These are phyloP conservation scores for Coemansia sp. DNA, from an alignment of 192 early-diverging fungal species.

Conservation along the genomic window DNA sequence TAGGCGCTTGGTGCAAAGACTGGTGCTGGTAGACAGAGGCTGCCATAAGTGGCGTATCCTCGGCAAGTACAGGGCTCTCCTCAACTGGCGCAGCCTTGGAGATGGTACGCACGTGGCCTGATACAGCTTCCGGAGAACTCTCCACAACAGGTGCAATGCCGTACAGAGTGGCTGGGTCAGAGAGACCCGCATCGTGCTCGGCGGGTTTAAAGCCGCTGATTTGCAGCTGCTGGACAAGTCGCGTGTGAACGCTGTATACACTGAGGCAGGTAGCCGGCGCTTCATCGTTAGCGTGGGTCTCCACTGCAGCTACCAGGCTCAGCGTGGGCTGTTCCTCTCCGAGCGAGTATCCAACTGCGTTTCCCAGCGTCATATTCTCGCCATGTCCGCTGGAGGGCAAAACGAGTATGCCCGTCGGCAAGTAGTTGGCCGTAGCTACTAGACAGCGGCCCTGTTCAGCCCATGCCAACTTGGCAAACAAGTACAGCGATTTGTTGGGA, in stretches of 20 bases:
- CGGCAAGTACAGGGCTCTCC: slow-evolving; percentile 1
- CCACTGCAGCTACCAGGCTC: slow-evolving; percentile 30
- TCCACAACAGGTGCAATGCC: not conserved
- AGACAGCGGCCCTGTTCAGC: slow-evolving; percentile 38
- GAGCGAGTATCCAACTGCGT: slow-evolving; percentile 25
- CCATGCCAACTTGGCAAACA: slow-evolving; percentile 39
- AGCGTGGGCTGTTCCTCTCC: slow-evolving; percentile 37
- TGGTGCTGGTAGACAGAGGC: not conserved
- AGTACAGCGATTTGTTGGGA: slow-evolving; percentile 12
- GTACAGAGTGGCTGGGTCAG: slow-evolving; percentile 35
- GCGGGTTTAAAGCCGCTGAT: slow-evolving; percentile 17
- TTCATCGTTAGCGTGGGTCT: slow-evolving; percentile 9
- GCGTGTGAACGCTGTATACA: slow-evolving; percentile 45
- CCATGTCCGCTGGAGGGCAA: slow-evolving; percentile 21
- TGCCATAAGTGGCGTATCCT: not conserved
- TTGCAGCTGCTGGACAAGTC: slow-evolving; percentile 48
- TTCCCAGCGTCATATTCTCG: slow-evolving; percentile 22
- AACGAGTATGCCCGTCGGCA: slow-evolving; percentile 32
- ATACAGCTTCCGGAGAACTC: not conserved
- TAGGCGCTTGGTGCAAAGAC: not conserved
- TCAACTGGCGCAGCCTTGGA: slow-evolving; percentile 1
- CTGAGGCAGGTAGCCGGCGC: slow-evolving; percentile 14
- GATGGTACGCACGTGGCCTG: not conserved
- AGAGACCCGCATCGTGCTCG: slow-evolving; percentile 12
- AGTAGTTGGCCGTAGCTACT: slow-evolving; percentile 23